Base-by-base conservation (phyloP, 2,329 filamentous ascomycete genomes). In the Pseudopithomyces chartarum region DNA sequence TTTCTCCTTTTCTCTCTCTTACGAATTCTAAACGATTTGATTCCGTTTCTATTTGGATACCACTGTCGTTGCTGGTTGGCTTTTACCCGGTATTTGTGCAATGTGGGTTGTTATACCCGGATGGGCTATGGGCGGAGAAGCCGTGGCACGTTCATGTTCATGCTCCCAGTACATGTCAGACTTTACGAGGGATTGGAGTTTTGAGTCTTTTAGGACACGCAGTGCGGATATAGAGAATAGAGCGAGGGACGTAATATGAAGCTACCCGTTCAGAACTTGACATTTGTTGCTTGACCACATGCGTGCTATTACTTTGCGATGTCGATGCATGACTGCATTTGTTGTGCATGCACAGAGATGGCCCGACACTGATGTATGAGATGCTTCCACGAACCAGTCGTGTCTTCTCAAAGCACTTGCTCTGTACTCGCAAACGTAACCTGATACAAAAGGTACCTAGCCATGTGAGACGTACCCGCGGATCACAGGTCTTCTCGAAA, bases 11-110 rank as follows among this genome's bases (percentile, higher is more conserved):
- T 38, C n/a, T 12, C 13, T 38, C 13, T 10, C 45, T 51, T 42
- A 52, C 33, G 46, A 56, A 19, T n/a, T 51, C 19, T 7, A 32
- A 34, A 48, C 46, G 52, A 56, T 50, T 55, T 52, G 44, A 51
- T 51, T 60, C 38, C 34, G 15, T 42, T 57, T 49, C 42, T 54
- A 34, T 34, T 44, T 51, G 55, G 61, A 63, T 60, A 63, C 59
- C 61, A 63, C 55, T 63, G 55, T 63, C 61, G 55, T 56, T 61
- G 57, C 55, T 57, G 52, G 47, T 51, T 45, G 15, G 44, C 44
- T 45, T 47, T 47, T 36, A 32, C 11, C 11, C 15, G 17, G 29
- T 19, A 15, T 43, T 12, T 40, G n/a, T 32, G 47, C 22, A 40
- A 19, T 15, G 19, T 19, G 34, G 47, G 34, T 50, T 40, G 34